Evolutionary conservation across 805 yeast genomes (phyloP).

Genomic region (Ogataea paradorogensis): DNA sequence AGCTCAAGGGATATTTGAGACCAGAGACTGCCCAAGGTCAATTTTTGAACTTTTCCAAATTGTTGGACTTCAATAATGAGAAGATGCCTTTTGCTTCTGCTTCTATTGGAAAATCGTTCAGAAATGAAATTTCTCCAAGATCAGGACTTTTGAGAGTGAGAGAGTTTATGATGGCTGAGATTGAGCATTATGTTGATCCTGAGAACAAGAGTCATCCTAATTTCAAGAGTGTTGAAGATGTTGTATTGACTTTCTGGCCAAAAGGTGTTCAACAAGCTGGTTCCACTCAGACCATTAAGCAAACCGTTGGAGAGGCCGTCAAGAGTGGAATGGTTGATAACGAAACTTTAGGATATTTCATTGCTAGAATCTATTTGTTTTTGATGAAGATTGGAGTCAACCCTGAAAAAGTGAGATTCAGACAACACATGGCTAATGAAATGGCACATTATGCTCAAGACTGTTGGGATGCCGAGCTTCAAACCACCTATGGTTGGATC

Average conservation of each 20-base stretch:
- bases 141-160: constrained; percentile 97
- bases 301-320: constrained; percentile 90
- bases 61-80: constrained; percentile 90
- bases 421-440: constrained; percentile 98
- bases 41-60: constrained; percentile 89
- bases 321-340: constrained; percentile 84
- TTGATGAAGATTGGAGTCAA: constrained; percentile 89
- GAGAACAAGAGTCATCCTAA: constrained; percentile 76
- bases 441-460: constrained; percentile 99
- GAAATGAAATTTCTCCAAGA: constrained; percentile 98
- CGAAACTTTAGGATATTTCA: constrained; percentile 94
- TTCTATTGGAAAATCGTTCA: constrained; percentile 96
- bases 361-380: constrained; percentile 88
- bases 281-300: constrained; percentile 58
- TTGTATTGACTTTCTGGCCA: constrained; percentile 76
- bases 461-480: constrained; percentile 99
- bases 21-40: constrained; percentile 99
- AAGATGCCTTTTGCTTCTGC: constrained; percentile 99
- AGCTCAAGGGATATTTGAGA: constrained; percentile 89
- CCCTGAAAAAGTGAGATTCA: constrained; percentile 78
- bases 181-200: constrained; percentile 98
- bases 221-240: constrained; percentile 71
- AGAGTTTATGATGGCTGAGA: constrained; percentile 99
- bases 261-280: constrained; percentile 88
- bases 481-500: constrained; percentile 97